Conservation (phyloP, 768 basidiomycete species). For the Lyophyllum decastes region DNA sequence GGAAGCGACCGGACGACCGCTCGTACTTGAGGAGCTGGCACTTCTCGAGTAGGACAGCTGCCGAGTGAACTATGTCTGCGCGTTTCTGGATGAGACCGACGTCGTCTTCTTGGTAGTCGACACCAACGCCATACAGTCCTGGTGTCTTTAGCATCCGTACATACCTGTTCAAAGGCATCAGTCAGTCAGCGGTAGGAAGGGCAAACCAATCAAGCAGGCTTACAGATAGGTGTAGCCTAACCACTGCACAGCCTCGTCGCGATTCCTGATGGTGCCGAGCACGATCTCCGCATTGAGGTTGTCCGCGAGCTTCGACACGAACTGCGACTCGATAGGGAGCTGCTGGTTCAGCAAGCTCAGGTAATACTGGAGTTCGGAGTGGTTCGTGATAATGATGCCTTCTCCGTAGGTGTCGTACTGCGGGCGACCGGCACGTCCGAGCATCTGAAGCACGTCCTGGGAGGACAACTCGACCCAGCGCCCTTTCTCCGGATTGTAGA, state of each 20-base stretch:
- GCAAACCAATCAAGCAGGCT: conserved; percentile 28
- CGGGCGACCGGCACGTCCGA: conserved; percentile 95
- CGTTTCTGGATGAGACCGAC: conserved; percentile 85
- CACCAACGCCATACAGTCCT: conserved; percentile 81
- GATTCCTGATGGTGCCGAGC: conserved; percentile 89
- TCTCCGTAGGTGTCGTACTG: conserved; percentile 98
- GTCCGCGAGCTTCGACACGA: conserved; percentile 89
- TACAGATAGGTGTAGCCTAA: conserved; percentile 92
- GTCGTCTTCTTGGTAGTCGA: conserved; percentile 91
- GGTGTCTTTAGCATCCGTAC: conserved; percentile 94
- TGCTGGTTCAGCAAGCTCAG: conserved; percentile 95
- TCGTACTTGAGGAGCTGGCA: conserved; percentile 95
- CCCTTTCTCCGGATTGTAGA: conserved; percentile 98
- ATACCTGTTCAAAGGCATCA: conserved; percentile 53
- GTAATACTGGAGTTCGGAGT: conserved; percentile 96
- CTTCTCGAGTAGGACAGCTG: conserved; percentile 92
- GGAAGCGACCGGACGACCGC: conserved; percentile 83
- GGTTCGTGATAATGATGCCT: conserved; percentile 98
- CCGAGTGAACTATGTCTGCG: conserved; percentile 91
- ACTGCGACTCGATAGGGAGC: conserved; percentile 95
- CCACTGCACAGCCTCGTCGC: conserved; percentile 98
- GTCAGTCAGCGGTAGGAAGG: conserved; percentile 3
- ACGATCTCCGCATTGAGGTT: conserved; percentile 98
- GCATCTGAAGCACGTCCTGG: conserved; percentile 98
- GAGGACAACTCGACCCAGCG: conserved; percentile 94